These are phyloP conservation scores for Aureobasidium mangrovei DNA, from an alignment of 2,329 filamentous ascomycete genomes.

Conservation along the genomic window DNA sequence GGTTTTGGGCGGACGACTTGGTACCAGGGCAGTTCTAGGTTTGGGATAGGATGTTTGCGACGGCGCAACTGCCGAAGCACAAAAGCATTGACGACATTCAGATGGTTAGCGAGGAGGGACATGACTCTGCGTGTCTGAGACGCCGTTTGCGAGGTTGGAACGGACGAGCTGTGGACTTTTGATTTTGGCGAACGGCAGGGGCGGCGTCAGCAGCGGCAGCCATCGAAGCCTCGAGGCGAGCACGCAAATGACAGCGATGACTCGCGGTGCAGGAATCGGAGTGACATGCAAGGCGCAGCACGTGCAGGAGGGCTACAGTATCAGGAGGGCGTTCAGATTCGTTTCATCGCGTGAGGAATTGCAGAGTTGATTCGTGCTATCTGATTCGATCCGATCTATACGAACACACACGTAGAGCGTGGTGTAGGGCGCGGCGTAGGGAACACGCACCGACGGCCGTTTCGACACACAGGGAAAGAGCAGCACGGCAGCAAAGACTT, in stretches of 20 bases:
- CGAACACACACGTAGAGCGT: too few relatives aligned
- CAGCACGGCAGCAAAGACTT: not conserved
- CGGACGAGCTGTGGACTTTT: not conserved
- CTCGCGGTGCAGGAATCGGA: too few relatives aligned
- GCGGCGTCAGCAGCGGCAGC: constrained; percentile 6
- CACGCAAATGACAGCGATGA: not conserved
- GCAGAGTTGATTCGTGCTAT: too few relatives aligned
- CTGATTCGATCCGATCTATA: too few relatives aligned
- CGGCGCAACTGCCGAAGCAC: constrained; percentile 4
- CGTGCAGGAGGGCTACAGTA: too few relatives aligned
- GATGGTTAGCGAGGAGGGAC: constrained; percentile 2
- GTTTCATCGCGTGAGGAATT: too few relatives aligned
- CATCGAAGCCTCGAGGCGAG: not conserved
- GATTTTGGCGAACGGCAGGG: constrained; percentile 9
- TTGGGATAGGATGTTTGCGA: constrained; percentile 10
- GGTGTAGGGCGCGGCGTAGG: too few relatives aligned
- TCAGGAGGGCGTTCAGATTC: too few relatives aligned
- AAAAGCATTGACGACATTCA: constrained; percentile 12
- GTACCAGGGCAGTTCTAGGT: not conserved
- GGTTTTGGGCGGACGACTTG: not conserved
- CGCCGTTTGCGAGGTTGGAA: not conserved
- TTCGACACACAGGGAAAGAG: too few relatives aligned
- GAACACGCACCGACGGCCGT: too few relatives aligned
- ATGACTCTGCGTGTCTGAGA: constrained; percentile 2
- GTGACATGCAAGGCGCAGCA: too few relatives aligned